Percentiles rank a stretch among this genome's conserved stretches.
phyloP scores from a whole-genome alignment of 2,329 filamentous ascomycete species.

The Keithomyces neogunnii region DNA sequence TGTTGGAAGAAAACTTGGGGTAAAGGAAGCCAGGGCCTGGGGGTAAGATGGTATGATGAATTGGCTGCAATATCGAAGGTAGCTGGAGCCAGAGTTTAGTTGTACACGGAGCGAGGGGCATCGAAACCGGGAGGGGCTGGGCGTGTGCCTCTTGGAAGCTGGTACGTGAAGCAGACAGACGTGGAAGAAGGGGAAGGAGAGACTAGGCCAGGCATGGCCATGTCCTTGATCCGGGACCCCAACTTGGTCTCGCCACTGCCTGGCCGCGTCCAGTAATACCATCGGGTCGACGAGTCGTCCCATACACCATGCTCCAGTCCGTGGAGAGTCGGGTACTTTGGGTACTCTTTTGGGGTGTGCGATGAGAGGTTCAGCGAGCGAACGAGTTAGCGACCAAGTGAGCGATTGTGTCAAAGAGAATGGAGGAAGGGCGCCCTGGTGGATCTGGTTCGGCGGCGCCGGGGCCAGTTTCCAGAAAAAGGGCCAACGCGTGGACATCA shows the following conservation, averaged over 20 bases:
- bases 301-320: too few species aligned
- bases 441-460: conserved; percentile 1
- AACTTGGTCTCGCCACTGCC: too few species aligned
- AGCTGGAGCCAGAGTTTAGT: not conserved
- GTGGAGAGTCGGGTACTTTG: too few species aligned
- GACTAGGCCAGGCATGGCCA: too few species aligned
- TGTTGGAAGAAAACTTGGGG: conserved; percentile 1
- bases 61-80: not conserved
- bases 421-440: not conserved
- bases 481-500: not conserved
- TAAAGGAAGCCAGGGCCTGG: not conserved
- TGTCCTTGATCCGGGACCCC: too few species aligned
- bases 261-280: too few species aligned
- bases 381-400: not conserved
- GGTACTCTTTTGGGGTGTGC: too few species aligned
- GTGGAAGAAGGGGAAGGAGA: too few species aligned
- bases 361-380: too few species aligned
- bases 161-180: too few species aligned
- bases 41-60: not conserved
- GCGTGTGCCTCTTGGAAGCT: not conserved
- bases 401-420: too few species aligned
- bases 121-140: not conserved
- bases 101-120: not conserved
- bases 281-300: too few species aligned
- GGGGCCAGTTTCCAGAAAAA: not conserved